Evolutionary conservation across 257 asterid species (phyloP).

Genomic region (Solanum virginianum): DNA sequence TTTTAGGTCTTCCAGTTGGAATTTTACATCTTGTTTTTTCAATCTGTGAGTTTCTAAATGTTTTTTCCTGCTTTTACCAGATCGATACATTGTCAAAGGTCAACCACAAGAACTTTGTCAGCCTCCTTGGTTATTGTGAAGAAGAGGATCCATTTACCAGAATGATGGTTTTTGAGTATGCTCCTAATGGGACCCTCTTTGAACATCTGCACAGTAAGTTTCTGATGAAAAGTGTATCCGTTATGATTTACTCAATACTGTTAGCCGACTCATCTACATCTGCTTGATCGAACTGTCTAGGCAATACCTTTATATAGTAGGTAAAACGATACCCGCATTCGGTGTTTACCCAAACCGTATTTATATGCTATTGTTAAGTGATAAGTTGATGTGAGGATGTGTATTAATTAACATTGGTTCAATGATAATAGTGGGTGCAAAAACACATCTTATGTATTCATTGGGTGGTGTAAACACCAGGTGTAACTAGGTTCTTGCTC

Average conservation of each 20-base stretch:
- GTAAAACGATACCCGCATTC: not conserved
- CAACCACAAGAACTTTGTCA: slow-evolving; percentile 75
- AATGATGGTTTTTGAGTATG: slow-evolving; percentile 90
- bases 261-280: not conserved
- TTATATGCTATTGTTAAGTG: not conserved
- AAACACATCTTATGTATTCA: not conserved
- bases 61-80: slow-evolving; percentile 24
- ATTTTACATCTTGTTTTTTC: not conserved
- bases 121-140: slow-evolving; percentile 75
- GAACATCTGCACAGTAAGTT: slow-evolving; percentile 89
- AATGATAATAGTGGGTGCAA: not conserved
- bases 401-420: not conserved
- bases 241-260: not conserved
- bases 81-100: slow-evolving; percentile 67
- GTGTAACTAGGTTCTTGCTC: not conserved
- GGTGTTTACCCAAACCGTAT: not conserved
- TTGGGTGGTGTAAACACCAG: not conserved
- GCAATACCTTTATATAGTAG: not conserved
- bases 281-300: not conserved
- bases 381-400: not conserved
- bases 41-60: not conserved
- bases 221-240: not conserved
- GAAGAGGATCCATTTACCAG: slow-evolving; percentile 81
- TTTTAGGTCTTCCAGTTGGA: not conserved
- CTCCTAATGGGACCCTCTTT: slow-evolving; percentile 88